phyloP scores from a whole-genome alignment of 1,139 yeast species.

The Taphrina populina region DNA sequence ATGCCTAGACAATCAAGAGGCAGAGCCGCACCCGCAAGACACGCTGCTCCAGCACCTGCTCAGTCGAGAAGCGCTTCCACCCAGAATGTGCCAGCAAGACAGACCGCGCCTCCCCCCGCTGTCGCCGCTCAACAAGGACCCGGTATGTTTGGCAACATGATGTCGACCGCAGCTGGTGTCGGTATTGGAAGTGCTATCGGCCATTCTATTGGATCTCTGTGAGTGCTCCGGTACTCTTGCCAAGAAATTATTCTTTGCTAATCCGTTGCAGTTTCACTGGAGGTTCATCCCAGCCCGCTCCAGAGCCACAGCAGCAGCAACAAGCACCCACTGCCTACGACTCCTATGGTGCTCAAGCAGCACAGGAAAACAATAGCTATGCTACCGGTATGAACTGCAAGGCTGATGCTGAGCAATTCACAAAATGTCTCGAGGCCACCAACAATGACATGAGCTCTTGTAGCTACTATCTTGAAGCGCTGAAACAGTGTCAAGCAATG shows the following conservation, averaged over 20 bases:
- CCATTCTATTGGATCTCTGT: slow-evolving; percentile 80
- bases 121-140: slow-evolving; percentile 62
- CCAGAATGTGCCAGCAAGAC: slow-evolving; percentile 43
- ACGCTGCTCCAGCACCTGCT: slow-evolving; percentile 57
- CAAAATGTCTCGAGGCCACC: slow-evolving; percentile 91
- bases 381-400: slow-evolving; percentile 62
- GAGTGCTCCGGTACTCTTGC: too few relatives aligned
- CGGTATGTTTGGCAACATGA: slow-evolving; percentile 81
- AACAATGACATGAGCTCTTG: slow-evolving; percentile 95
- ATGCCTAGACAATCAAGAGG: slow-evolving; percentile 58
- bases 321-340: slow-evolving; percentile 46
- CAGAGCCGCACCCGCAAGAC: slow-evolving; percentile 42
- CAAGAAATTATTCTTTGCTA: too few relatives aligned
- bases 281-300: slow-evolving; percentile 58
- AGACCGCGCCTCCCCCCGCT: slow-evolving; percentile 47
- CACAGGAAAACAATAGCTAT: slow-evolving; percentile 20
- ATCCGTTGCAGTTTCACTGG: slow-evolving; percentile 67
- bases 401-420: slow-evolving; percentile 87
- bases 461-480: slow-evolving; percentile 93
- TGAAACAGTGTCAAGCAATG: slow-evolving; percentile 96
- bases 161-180: slow-evolving; percentile 99
- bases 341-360: slow-evolving; percentile 23
- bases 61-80: slow-evolving; percentile 78
- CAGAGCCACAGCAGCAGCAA: slow-evolving; percentile 46
- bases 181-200: slow-evolving; percentile 98